These are phyloP conservation scores for Conticribra weissflogii DNA, from an alignment of 108 stramenopile genomes.

Conservation along the genomic window DNA sequence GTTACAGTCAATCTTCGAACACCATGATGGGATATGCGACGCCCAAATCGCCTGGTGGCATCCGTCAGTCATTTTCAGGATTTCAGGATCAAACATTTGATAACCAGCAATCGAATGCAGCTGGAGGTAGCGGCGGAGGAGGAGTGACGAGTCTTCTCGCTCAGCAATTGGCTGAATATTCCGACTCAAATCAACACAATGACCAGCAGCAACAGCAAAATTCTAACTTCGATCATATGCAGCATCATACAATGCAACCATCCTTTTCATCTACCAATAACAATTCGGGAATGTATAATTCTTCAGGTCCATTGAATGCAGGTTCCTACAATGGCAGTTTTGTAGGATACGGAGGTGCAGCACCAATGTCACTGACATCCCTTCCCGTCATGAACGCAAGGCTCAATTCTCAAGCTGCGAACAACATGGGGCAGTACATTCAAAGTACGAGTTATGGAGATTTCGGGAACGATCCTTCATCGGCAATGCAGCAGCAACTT, in stretches of 20 bases:
- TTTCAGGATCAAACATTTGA: slow-evolving; percentile 25
- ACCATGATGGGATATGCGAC: slow-evolving; percentile 6
- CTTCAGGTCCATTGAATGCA: background rate
- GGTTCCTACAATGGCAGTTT: slow-evolving; percentile 7
- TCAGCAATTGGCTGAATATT: slow-evolving; percentile 34
- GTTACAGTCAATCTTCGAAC: background rate
- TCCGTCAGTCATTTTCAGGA: slow-evolving; percentile 13
- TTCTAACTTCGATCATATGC: background rate
- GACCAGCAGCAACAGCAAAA: slow-evolving; percentile 1
- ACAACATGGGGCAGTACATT: background rate
- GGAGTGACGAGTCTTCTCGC: slow-evolving; percentile 27
- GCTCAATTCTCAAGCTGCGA: background rate
- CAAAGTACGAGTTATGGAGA: slow-evolving; percentile 22
- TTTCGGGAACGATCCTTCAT: background rate
- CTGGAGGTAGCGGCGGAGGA: background rate
- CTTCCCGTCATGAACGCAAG: background rate
- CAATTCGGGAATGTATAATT: background rate
- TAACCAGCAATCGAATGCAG: slow-evolving; percentile 10
- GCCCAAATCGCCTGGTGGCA: slow-evolving; percentile 15
- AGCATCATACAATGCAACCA: background rate
- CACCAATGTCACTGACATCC: slow-evolving; percentile 4
- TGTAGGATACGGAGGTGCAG: background rate
- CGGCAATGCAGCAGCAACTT: slow-evolving; percentile 3
- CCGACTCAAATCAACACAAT: slow-evolving; percentile 16
- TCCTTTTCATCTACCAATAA: background rate